Percentiles rank a stretch among this genome's conserved stretches.
Evolutionary conservation across 345 rosid species (phyloP).

Genomic region (Aurinia saxatilis): DNA sequence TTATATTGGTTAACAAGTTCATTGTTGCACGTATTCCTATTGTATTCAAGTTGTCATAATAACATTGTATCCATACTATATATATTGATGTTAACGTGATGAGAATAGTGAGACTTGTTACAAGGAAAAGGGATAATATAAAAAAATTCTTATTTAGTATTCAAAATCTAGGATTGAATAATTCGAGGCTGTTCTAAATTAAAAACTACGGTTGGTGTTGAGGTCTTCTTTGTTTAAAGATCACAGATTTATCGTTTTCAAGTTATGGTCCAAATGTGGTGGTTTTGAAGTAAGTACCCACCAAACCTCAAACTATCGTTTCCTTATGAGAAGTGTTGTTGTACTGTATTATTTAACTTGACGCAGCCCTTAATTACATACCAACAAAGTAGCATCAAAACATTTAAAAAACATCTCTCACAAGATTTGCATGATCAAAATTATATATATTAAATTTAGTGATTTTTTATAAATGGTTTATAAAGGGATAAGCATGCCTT

Average conservation of each 20-base stretch:
- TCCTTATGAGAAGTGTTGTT: background rate
- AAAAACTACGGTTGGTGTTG: background rate
- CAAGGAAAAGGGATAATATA: background rate
- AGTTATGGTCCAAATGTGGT: background rate
- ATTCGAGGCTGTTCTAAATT: too few species aligned
- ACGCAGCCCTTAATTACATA: background rate
- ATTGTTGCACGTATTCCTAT: background rate
- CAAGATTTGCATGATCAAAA: background rate
- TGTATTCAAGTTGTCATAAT: background rate
- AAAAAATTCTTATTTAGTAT: too few species aligned
- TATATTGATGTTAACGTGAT: too few species aligned
- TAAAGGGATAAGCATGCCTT: slow-evolving; percentile 2
- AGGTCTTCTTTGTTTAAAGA: background rate
- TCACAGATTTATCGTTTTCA: background rate
- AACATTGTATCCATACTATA: background rate
- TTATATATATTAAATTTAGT: background rate
- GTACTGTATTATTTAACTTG: background rate
- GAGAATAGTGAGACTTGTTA: too few species aligned
- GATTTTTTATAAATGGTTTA: background rate
- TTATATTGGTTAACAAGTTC: background rate
- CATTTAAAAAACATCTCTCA: background rate
- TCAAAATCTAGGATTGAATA: too few species aligned
- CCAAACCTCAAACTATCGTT: background rate
- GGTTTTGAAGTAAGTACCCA: background rate
- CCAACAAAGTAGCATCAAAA: too few species aligned